Base-by-base conservation (phyloP, 2,329 filamentous ascomycete species). In the Trichophyton rubrum region DNA sequence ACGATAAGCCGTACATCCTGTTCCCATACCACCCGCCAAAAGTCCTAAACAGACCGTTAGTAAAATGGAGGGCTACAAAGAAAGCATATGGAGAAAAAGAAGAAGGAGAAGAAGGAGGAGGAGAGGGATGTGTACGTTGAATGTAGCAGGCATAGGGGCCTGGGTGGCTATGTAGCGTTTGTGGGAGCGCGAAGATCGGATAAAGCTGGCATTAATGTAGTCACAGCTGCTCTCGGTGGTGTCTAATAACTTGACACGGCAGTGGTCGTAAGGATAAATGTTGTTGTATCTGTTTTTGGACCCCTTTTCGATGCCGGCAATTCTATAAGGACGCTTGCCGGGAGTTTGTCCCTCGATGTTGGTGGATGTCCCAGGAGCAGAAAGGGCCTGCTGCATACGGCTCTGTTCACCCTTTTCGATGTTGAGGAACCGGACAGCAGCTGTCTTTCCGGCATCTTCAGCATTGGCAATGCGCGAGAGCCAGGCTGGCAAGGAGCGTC, bases 11-110 rank as follows among this genome's bases (percentile, higher is more conserved):
- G 87, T 2, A 95, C 86, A 70, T 97, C 91, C 73, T 97, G 89
- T 70, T 97, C 91, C 93, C 93, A 99, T 33, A 97, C 81, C 9
- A 96, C 87, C 62, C 90, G 92, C 93, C 93, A 99, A 70, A 99
- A 99, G 72, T 99, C 93, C 89, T 93, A 66, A 27, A 27, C 2
- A 35, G 6, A 53, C n/a, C n/a, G 27, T 49, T 27, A 35, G 30
- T 41, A 13, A 13, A 38, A 38, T 4, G 1, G 33, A 38, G 9
- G 9, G 33, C 2, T 9, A 38, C 9, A 13, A 38, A 13, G 11
- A 9, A 38, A 38, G 33, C 1, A 38, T 38, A 38, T 3, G 9
- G 8, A 38, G n/a, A n/a, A n/a, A n/a, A n/a, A n/a, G n/a, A 30
- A 30, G 6, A 30, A 27, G 27, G 3, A 3, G 17, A 20, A 27